Evolutionary conservation across 2,329 filamentous ascomycete genomes (phyloP), one percentile per base, ranked within the genome.

Genomic region (Paecilomyces fulvus): DNA sequence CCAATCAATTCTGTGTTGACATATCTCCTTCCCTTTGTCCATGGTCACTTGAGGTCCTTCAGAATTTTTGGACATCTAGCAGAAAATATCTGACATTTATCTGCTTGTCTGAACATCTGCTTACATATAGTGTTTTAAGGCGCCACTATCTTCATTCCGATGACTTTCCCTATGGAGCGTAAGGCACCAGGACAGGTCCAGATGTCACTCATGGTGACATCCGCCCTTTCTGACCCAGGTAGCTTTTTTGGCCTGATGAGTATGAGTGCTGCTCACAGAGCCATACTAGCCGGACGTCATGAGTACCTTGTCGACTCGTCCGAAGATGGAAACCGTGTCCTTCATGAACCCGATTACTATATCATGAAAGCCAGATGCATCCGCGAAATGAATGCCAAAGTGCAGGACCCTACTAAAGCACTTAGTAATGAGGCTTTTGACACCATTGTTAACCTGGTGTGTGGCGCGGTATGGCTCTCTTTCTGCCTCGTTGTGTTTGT

Each of bases 161-260:
- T 71, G 63, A 75, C 72, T 1, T 75, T 74, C 54, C 67, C 71
- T 7, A 66, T 66, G 37, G 70, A 70, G 48, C 37, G 67, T 63
- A 58, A 61, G 60, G 21, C 53, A 62, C 30, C 56, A 61, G 12
- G 61, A 64, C 49, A 54, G 51, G 61, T 60, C 11, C 63, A 70
- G 53, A 63, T 68, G 53, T 64, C 64, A 33, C 53, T 70, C 20
- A 67, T 73, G 56, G 62, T 70, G 46, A 62, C 64, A 52, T 65
- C 64, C 17, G 66, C 68, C n/a, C 67, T 71, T 37, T 67, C 67
- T 3, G 71, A 70, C 52, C 62, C 69, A 3, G 70, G 70, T 9
- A 69, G 66, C 46, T 75, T 75, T 56, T 72, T 72, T 51, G 68
- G 70, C 30, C 61, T 74, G 20, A 72, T 75, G 70, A 67, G 65